Evolutionary conservation across 345 rosid genomes (phyloP), one percentile per base, ranked within the genome.

Genomic region (Gynandropsis gynandra): DNA sequence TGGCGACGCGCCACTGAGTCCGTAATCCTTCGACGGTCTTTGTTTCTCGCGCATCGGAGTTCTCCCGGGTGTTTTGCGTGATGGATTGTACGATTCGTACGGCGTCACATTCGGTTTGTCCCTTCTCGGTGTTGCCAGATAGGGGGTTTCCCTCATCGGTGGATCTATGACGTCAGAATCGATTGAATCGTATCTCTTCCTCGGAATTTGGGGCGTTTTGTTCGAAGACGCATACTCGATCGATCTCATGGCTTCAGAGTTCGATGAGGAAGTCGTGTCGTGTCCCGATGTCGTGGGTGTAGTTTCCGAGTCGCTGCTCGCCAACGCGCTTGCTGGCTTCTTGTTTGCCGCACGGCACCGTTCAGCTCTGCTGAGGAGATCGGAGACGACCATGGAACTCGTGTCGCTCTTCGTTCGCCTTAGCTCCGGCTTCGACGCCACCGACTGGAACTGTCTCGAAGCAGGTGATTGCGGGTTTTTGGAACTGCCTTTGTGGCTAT

Each of bases 351-450:
- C 9, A 20, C 72, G 62, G 59, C 20, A 64, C 29, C 65, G 45
- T 38, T 39, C 72, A 19, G 42, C 55, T 64, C 52, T 54, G 11
- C 44, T 61, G 8, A 18, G 27, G 29, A 57, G 60, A 29, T 68
- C 66, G 1, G 72, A 53, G 19, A 58, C 76, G 8, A 70, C 51
- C 71, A 76, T 61, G 0, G 95, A 84, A 47, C 93, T 87, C 0
- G 87, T 60, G 47, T 92, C 96, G 35, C 98, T 92, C 57, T 70
- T 82, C 0, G 78, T 82, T 0, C 96, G 85, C 16, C 98, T 67
- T 0, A 87, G 76, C 32, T 79, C 67, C 0, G 87, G 82, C 50
- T 54, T 77, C 8, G 65, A 48, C 14, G 16, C 62, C 31, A 63
- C 17, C 51, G 72, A 51, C 49, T 58, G 47, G 10, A 33, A 36